Evolutionary conservation across 345 rosid genomes (phyloP), one percentile per base, ranked within the genome.

Genomic region (Geranium rotundifolium): DNA sequence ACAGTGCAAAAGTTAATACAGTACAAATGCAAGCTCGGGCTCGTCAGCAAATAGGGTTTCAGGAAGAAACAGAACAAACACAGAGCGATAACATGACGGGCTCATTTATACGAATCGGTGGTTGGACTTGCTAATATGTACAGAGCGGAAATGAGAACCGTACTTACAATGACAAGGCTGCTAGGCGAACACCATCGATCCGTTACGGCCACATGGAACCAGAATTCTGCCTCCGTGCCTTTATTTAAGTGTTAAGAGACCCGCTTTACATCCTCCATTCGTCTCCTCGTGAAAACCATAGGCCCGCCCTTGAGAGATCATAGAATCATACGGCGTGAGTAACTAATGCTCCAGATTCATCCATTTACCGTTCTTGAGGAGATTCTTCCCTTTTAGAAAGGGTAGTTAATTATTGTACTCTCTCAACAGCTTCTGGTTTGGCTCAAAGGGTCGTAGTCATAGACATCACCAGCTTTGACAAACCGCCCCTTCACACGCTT

Each of bases 401-500:
- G 14, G 70, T 67, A 58, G 74, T 70, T 67, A 59, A 69, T 63
- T 61, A 57, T 63, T 60, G 61, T 76, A 76, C 77, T 69, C 77
- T 69, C 76, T 89, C 84, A 90, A 79, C 17, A 88, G 84, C 99
- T 93, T 80, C 95, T 82, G 65, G 96, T 86, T 65, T 69, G 87
- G 65, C 63, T 82, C 79, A 90, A 65, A 0, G 97, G 99, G 58
- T 93, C 97, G 61, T 90, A 93, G 73, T 93, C 99, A 75, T 84
- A 93, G 66, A 82, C 91, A 67, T 90, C 99, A 41, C 99, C 97
- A 41, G 96, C 92, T 78, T 95, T 95, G 65, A 95, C 89, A 69
- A 95, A 95, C 19, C 99, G 66, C 12, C 99, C 99, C 78, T 90
- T 95, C 63, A 85, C 99, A 29, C 99, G 92, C 78, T 73, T 88